These are phyloP conservation scores for Colletotrichum sp. DNA, from an alignment of 2,329 filamentous ascomycete genomes.

Conservation along the genomic window DNA sequence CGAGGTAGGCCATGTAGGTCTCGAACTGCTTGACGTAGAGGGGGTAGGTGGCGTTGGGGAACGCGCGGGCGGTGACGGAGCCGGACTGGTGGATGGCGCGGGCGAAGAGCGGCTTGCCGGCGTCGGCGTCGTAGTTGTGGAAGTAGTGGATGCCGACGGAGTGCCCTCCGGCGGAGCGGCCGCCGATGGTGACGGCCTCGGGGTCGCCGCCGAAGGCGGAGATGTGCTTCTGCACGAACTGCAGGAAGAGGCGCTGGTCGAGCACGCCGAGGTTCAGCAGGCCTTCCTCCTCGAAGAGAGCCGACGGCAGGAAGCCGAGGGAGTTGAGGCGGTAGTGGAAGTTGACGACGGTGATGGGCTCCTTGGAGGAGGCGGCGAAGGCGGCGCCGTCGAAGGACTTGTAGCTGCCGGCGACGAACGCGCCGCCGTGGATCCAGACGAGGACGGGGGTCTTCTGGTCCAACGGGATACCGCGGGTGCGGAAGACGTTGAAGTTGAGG, in stretches of 20 bases:
- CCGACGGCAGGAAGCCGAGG: slow-evolving; percentile 66
- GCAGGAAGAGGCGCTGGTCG: slow-evolving; percentile 64
- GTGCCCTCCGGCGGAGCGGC: slow-evolving; percentile 64
- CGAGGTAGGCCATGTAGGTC: slow-evolving; percentile 52
- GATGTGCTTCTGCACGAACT: slow-evolving; percentile 71
- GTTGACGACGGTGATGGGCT: slow-evolving; percentile 67
- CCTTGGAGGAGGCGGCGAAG: slow-evolving; percentile 34
- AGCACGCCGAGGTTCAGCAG: slow-evolving; percentile 63
- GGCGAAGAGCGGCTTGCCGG: slow-evolving; percentile 66
- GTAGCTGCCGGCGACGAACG: slow-evolving; percentile 37
- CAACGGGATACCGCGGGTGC: slow-evolving; percentile 36
- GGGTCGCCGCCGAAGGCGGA: slow-evolving; percentile 70
- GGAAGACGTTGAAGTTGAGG: slow-evolving; percentile 45
- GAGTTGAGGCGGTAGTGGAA: slow-evolving; percentile 69
- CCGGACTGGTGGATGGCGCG: slow-evolving; percentile 70
- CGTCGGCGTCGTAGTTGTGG: slow-evolving; percentile 65
- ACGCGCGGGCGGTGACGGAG: slow-evolving; percentile 44
- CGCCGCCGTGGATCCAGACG: slow-evolving; percentile 45
- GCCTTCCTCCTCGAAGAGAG: slow-evolving; percentile 59
- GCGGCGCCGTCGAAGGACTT: slow-evolving; percentile 39
- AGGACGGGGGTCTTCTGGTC: slow-evolving; percentile 40
- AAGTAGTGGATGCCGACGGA: slow-evolving; percentile 68
- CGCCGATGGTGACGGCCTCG: slow-evolving; percentile 68
- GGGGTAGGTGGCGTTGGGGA: slow-evolving; percentile 37
- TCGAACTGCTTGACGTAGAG: slow-evolving; percentile 57